phyloP scores from a whole-genome alignment of 768 basidiomycete genomes.

The Lentinus brumalis region DNA sequence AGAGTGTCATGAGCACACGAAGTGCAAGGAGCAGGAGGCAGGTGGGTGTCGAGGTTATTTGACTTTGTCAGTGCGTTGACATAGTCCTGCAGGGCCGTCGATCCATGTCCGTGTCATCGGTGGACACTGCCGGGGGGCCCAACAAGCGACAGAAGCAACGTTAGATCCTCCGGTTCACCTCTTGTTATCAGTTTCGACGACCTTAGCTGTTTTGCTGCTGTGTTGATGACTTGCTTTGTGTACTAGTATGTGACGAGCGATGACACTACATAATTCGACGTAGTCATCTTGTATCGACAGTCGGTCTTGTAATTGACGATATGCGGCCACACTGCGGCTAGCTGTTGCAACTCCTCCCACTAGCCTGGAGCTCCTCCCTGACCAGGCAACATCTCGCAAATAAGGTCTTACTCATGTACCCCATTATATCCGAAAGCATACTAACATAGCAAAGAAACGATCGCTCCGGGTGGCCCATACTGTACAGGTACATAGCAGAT shows the following conservation, averaged over 20 bases:
- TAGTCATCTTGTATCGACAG: too few species aligned
- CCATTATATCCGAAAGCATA: too few species aligned
- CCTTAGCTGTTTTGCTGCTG: neutral
- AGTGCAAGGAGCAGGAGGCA: constrained; percentile 56
- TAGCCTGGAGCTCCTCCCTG: too few species aligned
- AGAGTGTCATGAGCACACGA: constrained; percentile 53
- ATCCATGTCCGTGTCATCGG: constrained; percentile 75
- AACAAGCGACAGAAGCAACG: constrained; percentile 21
- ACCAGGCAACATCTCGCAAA: too few species aligned
- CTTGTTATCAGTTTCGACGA: neutral
- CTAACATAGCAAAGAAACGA: neutral
- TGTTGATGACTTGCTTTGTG: neutral
- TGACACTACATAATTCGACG: too few species aligned
- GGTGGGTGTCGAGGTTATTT: constrained; percentile 40
- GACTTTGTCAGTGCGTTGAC: neutral
- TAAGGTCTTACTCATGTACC: too few species aligned
- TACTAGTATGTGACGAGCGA: neutral
- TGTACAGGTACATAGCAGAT: neutral
- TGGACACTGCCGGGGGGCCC: constrained; percentile 55
- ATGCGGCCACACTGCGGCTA: too few species aligned
- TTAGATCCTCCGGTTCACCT: neutral
- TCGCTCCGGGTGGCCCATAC: neutral
- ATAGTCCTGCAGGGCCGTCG: constrained; percentile 48
- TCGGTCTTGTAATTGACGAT: too few species aligned
- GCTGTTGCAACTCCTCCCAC: too few species aligned